Base-by-base conservation (phyloP, 1,284 basidiomycete species). In the Sparassis latifolia region DNA sequence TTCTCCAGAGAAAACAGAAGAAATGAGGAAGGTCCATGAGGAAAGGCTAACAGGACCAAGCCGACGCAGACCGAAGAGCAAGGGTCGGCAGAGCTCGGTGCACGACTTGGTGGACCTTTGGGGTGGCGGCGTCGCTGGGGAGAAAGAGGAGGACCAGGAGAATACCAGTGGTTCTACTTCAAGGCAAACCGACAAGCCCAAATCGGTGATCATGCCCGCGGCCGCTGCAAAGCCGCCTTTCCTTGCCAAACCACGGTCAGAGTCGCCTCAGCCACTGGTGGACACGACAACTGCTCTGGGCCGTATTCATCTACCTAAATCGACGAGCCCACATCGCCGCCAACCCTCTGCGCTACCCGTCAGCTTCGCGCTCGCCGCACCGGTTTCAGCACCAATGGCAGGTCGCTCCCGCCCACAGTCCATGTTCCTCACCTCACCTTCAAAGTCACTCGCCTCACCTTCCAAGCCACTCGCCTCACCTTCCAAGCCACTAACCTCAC, bases 61-160 rank as follows among this genome's bases (percentile, higher is more conserved):
- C 56, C 27, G 60, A 59, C 51, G 58, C 30, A 56, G 57, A 45
- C 56, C 56, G 20, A 56, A 49, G 47, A 60, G 64, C 39, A 82
- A 80, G 58, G 71, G 76, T 33, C 69, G 86, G 54, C 86, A 89
- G 68, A 82, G 79, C 57, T 90, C 88, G 5, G 86, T 90, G 29
- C 85, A 90, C 61, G 84, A 90, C 59, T 64, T 89, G 48, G 84
- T 89, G 35, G 84, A 86, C 63, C 65, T 90, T 31, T 89, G 82
- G 73, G 84, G 84, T 44, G 85, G 84, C 10, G 73, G 74, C 9
- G 53, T 71, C 45, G 33, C 40, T 7, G 27, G 38, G 10, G 33
- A 28, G 12, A 33, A 60, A 68, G 39, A 58, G 55, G 42, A 53
- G 56, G 37, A 58, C 55, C 33, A 53, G 62, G 54, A 52, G 52